A percentile compares a stretch with the other conserved stretches of the same genome.
phyloP scores from a whole-genome alignment of 1,284 basidiomycete genomes.

The Coniophora puteana region DNA sequence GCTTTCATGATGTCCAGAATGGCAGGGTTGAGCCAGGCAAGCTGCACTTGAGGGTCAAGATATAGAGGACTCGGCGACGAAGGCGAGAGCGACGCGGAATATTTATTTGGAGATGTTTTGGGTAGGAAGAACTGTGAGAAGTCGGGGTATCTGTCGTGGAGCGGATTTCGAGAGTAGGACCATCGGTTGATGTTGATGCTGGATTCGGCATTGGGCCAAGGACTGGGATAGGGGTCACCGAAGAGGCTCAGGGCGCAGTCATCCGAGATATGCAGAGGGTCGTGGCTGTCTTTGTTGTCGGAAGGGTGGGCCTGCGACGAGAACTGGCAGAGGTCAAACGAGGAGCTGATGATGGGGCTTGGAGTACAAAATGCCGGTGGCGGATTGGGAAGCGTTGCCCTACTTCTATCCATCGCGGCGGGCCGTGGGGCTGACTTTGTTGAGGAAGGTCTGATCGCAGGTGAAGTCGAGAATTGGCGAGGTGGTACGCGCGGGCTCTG shows the following conservation, averaged over 20 bases:
- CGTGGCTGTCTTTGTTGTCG: no score
- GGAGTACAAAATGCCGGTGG: neutral
- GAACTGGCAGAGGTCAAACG: no score
- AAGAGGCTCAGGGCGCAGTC: no score
- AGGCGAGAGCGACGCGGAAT: constrained; percentile 1
- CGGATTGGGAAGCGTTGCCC: neutral
- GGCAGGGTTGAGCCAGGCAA: no score
- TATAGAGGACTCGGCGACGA: neutral
- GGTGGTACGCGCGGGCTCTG: neutral
- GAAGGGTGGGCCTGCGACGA: no score
- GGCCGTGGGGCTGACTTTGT: neutral
- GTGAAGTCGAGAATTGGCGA: no score
- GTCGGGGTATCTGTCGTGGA: constrained; percentile 27
- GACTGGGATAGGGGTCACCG: no score
- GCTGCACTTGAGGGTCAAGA: neutral
- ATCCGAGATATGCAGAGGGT: no score
- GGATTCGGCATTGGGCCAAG: no score
- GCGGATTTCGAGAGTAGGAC: constrained; percentile 28
- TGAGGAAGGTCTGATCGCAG: neutral
- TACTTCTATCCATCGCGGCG: neutral
- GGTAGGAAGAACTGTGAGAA: constrained; percentile 29
- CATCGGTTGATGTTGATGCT: constrained; percentile 2
- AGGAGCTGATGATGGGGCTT: neutral
- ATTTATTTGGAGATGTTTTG: constrained; percentile 6
- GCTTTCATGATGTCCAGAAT: no score